Base-by-base conservation (phyloP, 306 rosid genomes). In the Canavalia gladiata region DNA sequence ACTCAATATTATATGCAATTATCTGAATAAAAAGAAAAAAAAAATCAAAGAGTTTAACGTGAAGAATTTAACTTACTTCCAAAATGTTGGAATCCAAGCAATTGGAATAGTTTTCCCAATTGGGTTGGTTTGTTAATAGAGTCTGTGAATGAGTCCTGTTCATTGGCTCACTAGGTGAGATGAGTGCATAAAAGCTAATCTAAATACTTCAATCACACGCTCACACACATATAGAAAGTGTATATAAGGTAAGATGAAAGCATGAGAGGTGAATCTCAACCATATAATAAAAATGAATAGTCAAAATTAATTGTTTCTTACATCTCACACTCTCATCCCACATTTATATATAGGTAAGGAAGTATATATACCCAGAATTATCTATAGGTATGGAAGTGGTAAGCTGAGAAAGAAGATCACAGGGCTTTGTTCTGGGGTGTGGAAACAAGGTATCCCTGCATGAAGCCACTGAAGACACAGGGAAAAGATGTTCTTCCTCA, bases 381-480 rank as follows among this genome's bases (percentile, higher is more conserved):
- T 86, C 93, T 8, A 81, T 76, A 67, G 97, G 76, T 31, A 89
- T 59, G 50, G 94, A 91, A 83, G 89, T 82, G 72, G 89, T 89
- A 37, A 93, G 87, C 33, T 78, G 93, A 18, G 87, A 79, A 86
- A 93, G 93, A 84, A 95, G 89, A 76, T 85, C 86, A 83, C 98
- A 95, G 5, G 90, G 33, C 31, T 79, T 90, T 10, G 88, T 72
- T 86, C 83, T 87, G 29, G 91, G 83, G 87, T 95, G 98, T 62
- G 92, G 89, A 64, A 86, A 75, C 74, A 81, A 57, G 35, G 85
- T 79, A 74, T 95, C 99, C 85, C 97, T 90, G 86, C 99, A 95
- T 59, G 88, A 83, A 88, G 78, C 54, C 34, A 54, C 84, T 42
- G 90, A 82, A 84, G 94, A 87, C 68, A 84, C 89, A 79, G 90